Evolutionary conservation across 208 protist genomes (phyloP).

Genomic region (Leishmania tarentolae): DNA sequence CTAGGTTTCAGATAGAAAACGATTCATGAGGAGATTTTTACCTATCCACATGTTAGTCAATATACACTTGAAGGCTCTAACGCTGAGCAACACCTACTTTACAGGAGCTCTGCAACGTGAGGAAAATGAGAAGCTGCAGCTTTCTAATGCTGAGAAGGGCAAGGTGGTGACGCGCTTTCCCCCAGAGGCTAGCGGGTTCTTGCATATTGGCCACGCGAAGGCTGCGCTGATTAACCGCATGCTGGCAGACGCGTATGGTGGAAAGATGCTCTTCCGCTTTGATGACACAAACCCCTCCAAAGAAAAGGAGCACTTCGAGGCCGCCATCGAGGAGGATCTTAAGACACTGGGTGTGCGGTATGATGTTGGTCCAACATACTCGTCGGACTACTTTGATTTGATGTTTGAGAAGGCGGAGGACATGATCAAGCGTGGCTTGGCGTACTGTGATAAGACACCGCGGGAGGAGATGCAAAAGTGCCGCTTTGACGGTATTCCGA

Average conservation of each 20-base stretch:
- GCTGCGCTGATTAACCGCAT: conserved; percentile 98
- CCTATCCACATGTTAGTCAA: conserved; percentile 45
- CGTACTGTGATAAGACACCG: conserved; percentile 98
- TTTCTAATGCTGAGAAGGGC: conserved; percentile 85
- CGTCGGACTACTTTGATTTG: conserved; percentile 98
- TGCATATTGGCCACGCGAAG: conserved; percentile 99
- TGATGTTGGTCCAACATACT: conserved; percentile 92
- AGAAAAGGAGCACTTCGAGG: conserved; percentile 97
- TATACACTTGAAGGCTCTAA: conserved; percentile 73
- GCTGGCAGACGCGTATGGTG: conserved; percentile 96
- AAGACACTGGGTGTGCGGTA: conserved; percentile 89
- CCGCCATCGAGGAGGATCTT: conserved; percentile 96
- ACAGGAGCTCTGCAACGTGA: conserved; percentile 12
- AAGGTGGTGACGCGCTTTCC: conserved; percentile 97
- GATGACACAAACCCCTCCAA: conserved; percentile 99
- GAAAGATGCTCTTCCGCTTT: conserved; percentile 98
- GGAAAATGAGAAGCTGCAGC: conserved; percentile 73
- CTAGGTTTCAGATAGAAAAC: background rate
- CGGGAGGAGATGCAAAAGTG: conserved; percentile 95
- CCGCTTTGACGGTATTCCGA: conserved; percentile 92
- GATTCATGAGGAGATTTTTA: conserved; percentile 53
- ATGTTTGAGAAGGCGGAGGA: conserved; percentile 91
- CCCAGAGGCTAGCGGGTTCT: conserved; percentile 97
- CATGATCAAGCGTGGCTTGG: conserved; percentile 91
- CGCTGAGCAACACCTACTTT: conserved; percentile 65